Evolutionary conservation across 2,329 filamentous ascomycete species (phyloP), one percentile per base, ranked within the genome.

Genomic region (Leptographium wingfieldii): DNA sequence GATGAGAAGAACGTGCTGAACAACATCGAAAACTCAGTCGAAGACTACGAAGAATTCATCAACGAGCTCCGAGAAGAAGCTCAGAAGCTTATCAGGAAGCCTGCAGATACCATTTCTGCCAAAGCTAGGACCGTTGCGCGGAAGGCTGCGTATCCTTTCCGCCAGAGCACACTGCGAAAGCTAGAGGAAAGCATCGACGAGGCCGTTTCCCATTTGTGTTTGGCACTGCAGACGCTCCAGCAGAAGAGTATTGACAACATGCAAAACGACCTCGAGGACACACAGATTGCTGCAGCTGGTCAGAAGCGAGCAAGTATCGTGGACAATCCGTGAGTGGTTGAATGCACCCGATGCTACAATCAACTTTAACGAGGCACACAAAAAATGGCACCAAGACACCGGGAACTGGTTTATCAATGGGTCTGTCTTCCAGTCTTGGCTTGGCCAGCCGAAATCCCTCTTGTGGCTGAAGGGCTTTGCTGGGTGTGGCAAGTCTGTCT

Each of bases 401-500:
- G 72, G 73, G 0, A 56, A 66, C n/a, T 75, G 73, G 73, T 63
- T 71, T n/a, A 61, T 67, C 38, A 60, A 64, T 7, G 56, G 65
- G 4, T 3, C 51, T n/a, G 3, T n/a, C 0, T 73, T 69, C 48
- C 62, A 57, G 22, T 29, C 60, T 0, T 75, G 72, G 71, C 61
- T 71, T 3, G 19, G 43, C 2, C 60, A 58, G 0, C 60, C 61
- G 0, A 63, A 63, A 12, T 72, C 73, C 3, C 71, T 76, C 22
- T 60, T 75, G 1, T 76, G 73, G 73, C 61, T 76, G 1, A 66
- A 68, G 57, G 73, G 73, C 14, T 70, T 70, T 60, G 69, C 73
- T 22, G 73, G 73, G 0, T 73, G 70, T 58, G 74, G 73, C 12
- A 76, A 76, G 61, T 73, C 72, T 0, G 68, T 76, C 0, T 62